Evolutionary conservation across 768 basidiomycete species (phyloP).

Genomic region (Amanita pseudoporphyria): DNA sequence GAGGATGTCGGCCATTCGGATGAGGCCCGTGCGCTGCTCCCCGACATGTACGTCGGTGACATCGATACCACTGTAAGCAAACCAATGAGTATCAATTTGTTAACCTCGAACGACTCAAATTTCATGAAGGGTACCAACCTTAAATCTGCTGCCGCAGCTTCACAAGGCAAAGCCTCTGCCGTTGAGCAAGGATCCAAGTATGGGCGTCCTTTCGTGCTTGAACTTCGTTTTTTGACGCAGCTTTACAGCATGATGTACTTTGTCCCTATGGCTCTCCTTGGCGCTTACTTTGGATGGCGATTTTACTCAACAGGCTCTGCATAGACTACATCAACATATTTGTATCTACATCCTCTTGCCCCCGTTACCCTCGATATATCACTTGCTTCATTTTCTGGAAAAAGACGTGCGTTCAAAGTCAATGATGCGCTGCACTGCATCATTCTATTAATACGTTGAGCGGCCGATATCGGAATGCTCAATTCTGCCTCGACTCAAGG

Average conservation of each 20-base stretch:
- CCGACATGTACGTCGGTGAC: conserved; percentile 70
- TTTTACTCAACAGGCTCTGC: conserved; percentile 48
- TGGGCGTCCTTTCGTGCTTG: conserved; percentile 15
- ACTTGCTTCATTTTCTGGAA: neutral
- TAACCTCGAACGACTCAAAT: conserved; percentile 6
- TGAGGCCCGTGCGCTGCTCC: conserved; percentile 83
- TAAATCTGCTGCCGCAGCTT: conserved; percentile 40
- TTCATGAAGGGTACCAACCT: conserved; percentile 36
- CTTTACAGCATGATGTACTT: conserved; percentile 67
- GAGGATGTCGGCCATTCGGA: conserved; percentile 99
- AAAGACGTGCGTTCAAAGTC: too few species aligned
- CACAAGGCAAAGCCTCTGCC: conserved; percentile 33
- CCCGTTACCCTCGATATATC: neutral
- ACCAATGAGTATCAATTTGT: conserved; percentile 6
- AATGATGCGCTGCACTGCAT: too few species aligned
- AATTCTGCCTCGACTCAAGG: too few species aligned
- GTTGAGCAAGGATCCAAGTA: conserved; percentile 66
- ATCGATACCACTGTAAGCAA: conserved; percentile 63
- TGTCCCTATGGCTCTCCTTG: conserved; percentile 67
- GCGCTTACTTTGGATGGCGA: conserved; percentile 84
- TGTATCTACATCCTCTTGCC: neutral
- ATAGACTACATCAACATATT: conserved; percentile 16
- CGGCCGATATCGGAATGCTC: too few species aligned
- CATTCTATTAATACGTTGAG: too few species aligned
- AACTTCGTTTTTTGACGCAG: conserved; percentile 7